phyloP scores from a whole-genome alignment of 2,329 filamentous ascomycete species.

The Verticillium longisporum region DNA sequence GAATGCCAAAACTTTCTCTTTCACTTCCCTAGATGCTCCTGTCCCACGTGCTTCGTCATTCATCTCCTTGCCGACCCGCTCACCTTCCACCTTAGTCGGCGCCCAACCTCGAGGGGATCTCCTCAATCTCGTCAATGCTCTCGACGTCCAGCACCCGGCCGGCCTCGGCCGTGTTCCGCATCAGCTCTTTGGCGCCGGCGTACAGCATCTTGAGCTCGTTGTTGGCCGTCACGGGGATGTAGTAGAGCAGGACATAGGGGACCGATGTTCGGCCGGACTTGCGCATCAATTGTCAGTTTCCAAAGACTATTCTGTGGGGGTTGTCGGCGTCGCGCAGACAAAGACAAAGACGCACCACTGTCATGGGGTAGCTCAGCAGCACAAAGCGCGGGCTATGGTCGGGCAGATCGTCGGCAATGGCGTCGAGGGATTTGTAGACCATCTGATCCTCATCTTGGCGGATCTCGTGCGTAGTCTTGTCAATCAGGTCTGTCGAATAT shows the following conservation, averaged over 20 bases:
- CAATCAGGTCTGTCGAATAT: constrained; percentile 69
- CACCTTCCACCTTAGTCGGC: neutral
- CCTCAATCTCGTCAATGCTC: constrained; percentile 70
- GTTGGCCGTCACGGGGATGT: constrained; percentile 88
- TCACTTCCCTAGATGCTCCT: neutral
- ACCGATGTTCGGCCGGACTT: constrained; percentile 78
- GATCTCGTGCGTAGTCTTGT: constrained; percentile 86
- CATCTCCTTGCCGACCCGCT: neutral
- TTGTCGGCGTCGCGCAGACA: neutral
- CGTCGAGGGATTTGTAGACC: constrained; percentile 74
- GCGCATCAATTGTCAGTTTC: constrained; percentile 35
- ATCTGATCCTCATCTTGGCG: constrained; percentile 68
- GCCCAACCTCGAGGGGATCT: constrained; percentile 62
- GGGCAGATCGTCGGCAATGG: constrained; percentile 81
- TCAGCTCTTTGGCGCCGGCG: constrained; percentile 89
- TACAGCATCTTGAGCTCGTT: constrained; percentile 86
- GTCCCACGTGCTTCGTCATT: no score
- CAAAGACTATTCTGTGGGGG: neutral
- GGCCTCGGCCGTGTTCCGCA: constrained; percentile 91
- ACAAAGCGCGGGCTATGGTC: constrained; percentile 89
- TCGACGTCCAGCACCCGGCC: constrained; percentile 80
- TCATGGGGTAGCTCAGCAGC: constrained; percentile 84
- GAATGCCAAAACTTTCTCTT: neutral
- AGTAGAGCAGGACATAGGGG: constrained; percentile 92
- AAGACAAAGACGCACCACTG: constrained; percentile 51